A percentile compares a stretch with the other conserved stretches of the same genome.
Conservation (phyloP, 805 yeast species). For the Cyberlindnera subsufficiens region DNA sequence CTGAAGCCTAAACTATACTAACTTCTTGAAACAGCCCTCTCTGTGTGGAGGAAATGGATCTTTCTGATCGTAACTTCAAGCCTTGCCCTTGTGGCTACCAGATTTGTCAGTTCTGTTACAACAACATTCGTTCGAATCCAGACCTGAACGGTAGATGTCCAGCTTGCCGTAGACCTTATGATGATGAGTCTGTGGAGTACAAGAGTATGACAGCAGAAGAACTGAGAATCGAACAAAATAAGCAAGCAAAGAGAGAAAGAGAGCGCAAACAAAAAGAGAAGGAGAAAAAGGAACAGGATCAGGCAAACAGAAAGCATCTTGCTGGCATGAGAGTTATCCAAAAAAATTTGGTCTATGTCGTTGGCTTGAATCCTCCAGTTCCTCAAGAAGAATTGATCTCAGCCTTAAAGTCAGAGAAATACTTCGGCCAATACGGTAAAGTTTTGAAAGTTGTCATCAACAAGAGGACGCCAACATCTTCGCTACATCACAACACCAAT, state of each 20-base stretch:
- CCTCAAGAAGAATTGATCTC: slow-evolving; percentile 80
- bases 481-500: slow-evolving; percentile 22
- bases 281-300: slow-evolving; percentile 87
- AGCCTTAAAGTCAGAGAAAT: slow-evolving; percentile 80
- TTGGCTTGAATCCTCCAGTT: slow-evolving; percentile 81
- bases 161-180: slow-evolving; percentile 91
- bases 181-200: slow-evolving; percentile 89
- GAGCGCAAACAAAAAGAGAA: slow-evolving; percentile 83
- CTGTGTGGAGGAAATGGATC: slow-evolving; percentile 97
- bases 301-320: slow-evolving; percentile 73
- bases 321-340: slow-evolving; percentile 99
- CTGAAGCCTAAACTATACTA: neutral
- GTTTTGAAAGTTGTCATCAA: slow-evolving; percentile 92
- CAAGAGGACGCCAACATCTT: slow-evolving; percentile 41
- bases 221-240: slow-evolving; percentile 68
- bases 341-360: slow-evolving; percentile 92
- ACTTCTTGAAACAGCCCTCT: slow-evolving; percentile 55
- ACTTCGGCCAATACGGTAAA: slow-evolving; percentile 98
- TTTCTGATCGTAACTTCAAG: slow-evolving; percentile 90
- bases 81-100: slow-evolving; percentile 99
- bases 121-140: slow-evolving; percentile 91
- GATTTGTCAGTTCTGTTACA: slow-evolving; percentile 96
- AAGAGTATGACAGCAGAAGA: slow-evolving; percentile 82
- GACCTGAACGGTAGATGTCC: slow-evolving; percentile 96
- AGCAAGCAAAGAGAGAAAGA: slow-evolving; percentile 74